A percentile compares a stretch with the other conserved stretches of the same genome.
Conservation (phyloP, 139 green algal species). For the Chlorella sorokiniana region DNA sequence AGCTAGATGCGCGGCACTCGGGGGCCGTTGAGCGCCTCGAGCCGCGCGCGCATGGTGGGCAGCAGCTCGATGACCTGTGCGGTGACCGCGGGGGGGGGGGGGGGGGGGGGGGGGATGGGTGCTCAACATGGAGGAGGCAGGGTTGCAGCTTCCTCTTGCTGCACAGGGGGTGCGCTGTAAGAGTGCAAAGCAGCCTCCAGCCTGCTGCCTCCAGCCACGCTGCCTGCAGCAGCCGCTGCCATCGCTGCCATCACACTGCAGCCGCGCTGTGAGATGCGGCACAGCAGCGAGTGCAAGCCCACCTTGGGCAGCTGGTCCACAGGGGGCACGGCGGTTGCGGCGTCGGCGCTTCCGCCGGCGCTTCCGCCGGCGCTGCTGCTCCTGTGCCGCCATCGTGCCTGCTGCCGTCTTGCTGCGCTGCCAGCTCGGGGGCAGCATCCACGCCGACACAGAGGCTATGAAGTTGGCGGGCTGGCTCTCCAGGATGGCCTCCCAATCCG, state of each 20-base stretch:
- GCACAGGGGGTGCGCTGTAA: too few relatives aligned
- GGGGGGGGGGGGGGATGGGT: background rate
- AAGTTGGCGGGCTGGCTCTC: conserved; percentile 70
- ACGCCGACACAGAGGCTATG: conserved; percentile 48
- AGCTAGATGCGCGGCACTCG: conserved; percentile 32
- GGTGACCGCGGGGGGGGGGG: background rate
- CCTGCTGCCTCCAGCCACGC: too few relatives aligned
- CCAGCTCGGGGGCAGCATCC: conserved; percentile 53
- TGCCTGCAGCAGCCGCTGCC: background rate
- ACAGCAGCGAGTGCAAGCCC: too few relatives aligned
- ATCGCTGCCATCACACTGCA: background rate
- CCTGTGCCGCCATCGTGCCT: background rate
- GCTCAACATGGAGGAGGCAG: background rate
- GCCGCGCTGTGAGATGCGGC: background rate
- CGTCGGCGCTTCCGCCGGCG: background rate
- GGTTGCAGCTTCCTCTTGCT: too few relatives aligned
- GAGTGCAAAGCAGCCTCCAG: too few relatives aligned
- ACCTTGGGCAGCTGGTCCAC: conserved; percentile 25
- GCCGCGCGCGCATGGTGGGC: conserved; percentile 49
- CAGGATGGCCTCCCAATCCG: conserved; percentile 94
- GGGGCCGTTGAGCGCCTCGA: conserved; percentile 66
- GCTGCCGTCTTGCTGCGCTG: too few relatives aligned
- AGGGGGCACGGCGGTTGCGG: background rate
- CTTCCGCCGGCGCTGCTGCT: background rate
- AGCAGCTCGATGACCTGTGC: conserved; percentile 47